phyloP scores from a whole-genome alignment of 352 stramenopile genomes.

The Phytophthora lateralis region DNA sequence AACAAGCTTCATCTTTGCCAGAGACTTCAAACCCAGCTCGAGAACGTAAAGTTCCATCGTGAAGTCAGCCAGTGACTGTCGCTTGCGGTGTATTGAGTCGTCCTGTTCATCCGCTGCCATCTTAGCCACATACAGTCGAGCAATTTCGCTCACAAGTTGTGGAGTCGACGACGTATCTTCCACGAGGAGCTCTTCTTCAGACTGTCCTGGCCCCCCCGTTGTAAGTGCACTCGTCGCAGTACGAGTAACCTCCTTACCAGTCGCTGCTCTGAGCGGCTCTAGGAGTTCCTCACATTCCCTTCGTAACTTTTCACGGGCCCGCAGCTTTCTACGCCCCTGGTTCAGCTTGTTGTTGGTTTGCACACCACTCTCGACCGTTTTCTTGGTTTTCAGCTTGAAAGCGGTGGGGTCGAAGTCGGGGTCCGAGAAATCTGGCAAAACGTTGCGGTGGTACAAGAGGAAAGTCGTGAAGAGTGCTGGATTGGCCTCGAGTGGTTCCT shows the following conservation, averaged over 20 bases:
- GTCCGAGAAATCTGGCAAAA: slow-evolving; percentile 63
- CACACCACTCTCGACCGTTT: slow-evolving; percentile 32
- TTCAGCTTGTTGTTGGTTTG: slow-evolving; percentile 54
- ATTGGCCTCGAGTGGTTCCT: slow-evolving; percentile 76
- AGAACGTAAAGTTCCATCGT: slow-evolving; percentile 60
- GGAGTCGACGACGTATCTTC: slow-evolving; percentile 26
- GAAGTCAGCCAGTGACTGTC: slow-evolving; percentile 54
- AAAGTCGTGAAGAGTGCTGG: slow-evolving; percentile 75
- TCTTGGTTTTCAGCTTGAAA: slow-evolving; percentile 61
- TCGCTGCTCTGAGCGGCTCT: slow-evolving; percentile 17
- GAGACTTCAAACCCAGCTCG: slow-evolving; percentile 67
- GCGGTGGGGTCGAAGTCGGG: slow-evolving; percentile 56
- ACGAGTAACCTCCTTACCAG: slow-evolving; percentile 12
- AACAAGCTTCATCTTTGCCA: slow-evolving; percentile 61
- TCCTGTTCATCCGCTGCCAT: slow-evolving; percentile 47
- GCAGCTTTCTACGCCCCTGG: slow-evolving; percentile 38
- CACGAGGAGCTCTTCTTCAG: slow-evolving; percentile 15
- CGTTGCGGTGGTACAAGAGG: slow-evolving; percentile 58
- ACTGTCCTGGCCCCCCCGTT: not conserved
- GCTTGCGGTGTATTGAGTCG: slow-evolving; percentile 42
- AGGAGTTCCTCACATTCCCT: slow-evolving; percentile 46
- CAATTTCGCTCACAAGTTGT: slow-evolving; percentile 61
- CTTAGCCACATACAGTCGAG: slow-evolving; percentile 68
- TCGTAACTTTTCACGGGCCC: slow-evolving; percentile 47
- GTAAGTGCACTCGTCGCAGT: not conserved